Percentiles rank a stretch among this genome's conserved stretches.
phyloP scores from a whole-genome alignment of 1,139 yeast genomes.

The Yamadazyma dendronema region DNA sequence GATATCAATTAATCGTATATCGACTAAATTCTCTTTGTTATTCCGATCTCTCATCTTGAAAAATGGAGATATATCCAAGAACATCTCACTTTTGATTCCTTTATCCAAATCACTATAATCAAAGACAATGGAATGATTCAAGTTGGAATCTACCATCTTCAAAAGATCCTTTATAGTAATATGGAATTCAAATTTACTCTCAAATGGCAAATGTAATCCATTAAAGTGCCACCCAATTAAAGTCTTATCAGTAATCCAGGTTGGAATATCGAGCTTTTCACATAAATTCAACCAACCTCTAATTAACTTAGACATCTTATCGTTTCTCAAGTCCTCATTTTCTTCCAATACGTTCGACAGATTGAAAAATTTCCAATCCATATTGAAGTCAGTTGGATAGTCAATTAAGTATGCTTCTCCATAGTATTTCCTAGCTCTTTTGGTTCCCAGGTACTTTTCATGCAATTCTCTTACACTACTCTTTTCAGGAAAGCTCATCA shows the following conservation, averaged over 20 bases:
- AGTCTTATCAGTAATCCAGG: constrained; percentile 53
- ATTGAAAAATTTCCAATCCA: constrained; percentile 48
- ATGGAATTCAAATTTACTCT: constrained; percentile 50
- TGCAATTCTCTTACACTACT: constrained; percentile 10
- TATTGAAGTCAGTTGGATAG: constrained; percentile 25
- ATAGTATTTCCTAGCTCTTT: constrained; percentile 42
- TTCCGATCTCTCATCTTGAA: constrained; percentile 34
- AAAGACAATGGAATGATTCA: constrained; percentile 43
- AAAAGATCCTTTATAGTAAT: constrained; percentile 46
- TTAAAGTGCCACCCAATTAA: constrained; percentile 55
- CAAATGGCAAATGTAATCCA: constrained; percentile 54
- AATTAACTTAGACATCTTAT: constrained; percentile 27
- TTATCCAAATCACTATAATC: constrained; percentile 20
- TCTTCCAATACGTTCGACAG: constrained; percentile 19
- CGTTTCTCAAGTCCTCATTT: constrained; percentile 22
- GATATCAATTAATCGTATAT: constrained; percentile 76
- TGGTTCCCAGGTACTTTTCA: constrained; percentile 11
- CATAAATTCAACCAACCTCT: constrained; percentile 34
- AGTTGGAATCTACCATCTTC: constrained; percentile 29
- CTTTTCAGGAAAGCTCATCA: constrained; percentile 5
- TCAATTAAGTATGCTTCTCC: constrained; percentile 44
- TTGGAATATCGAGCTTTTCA: constrained; percentile 22
- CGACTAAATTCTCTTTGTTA: constrained; percentile 60
- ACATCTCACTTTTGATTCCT: constrained; percentile 30
- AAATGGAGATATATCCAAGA: constrained; percentile 39